Conservation (phyloP, 164 flowering plant genomes). For the Pachysandra terminalis region DNA sequence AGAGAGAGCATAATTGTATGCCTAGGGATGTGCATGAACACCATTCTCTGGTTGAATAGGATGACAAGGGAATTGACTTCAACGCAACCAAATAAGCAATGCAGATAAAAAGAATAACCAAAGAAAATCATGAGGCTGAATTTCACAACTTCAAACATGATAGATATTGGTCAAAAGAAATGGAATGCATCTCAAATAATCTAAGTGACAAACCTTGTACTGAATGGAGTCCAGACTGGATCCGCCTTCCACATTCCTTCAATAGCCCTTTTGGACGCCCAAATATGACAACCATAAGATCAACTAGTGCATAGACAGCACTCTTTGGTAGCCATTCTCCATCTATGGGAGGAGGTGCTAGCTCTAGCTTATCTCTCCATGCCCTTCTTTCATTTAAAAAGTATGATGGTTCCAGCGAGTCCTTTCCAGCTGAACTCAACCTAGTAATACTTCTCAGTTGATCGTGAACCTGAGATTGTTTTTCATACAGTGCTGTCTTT, state of each 20-base stretch:
- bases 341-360: constrained; percentile 84
- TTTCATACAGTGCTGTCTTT: constrained; percentile 45
- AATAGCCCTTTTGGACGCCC: constrained; percentile 91
- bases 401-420: constrained; percentile 38
- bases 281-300: constrained; percentile 71
- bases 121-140: too few relatives aligned
- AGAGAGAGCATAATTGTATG: neutral
- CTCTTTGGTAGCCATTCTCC: constrained; percentile 93
- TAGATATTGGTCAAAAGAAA: neutral
- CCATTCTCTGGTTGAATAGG: neutral
- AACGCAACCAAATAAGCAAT: neutral
- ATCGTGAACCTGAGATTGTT: constrained; percentile 53
- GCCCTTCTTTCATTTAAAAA: constrained; percentile 39
- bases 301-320: constrained; percentile 81
- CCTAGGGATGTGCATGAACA: neutral
- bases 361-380: constrained; percentile 58
- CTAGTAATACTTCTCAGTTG: constrained; percentile 34
- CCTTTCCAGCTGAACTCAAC: constrained; percentile 30
- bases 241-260: constrained; percentile 76
- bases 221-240: constrained; percentile 68
- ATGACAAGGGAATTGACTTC: neutral
- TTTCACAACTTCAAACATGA: neutral
- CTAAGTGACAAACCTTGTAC: constrained; percentile 49
- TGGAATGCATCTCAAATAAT: neutral
- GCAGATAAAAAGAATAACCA: too few relatives aligned